These are phyloP conservation scores for Blastobotrys parvus DNA, from an alignment of 805 yeast genomes.

Conservation along the genomic window DNA sequence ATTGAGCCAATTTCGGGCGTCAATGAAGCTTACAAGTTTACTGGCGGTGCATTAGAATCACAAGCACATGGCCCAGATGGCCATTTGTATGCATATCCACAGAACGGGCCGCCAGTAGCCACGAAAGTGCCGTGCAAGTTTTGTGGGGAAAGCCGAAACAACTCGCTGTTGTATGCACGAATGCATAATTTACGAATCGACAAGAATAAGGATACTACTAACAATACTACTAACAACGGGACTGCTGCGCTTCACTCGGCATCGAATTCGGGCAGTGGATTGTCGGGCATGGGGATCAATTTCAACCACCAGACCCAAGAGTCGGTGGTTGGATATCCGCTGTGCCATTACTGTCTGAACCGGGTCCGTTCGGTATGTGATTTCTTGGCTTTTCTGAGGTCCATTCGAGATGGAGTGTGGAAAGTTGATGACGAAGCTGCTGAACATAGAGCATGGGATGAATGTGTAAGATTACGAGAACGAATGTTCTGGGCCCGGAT, in stretches of 20 bases:
- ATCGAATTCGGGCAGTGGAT: slow-evolving; percentile 4
- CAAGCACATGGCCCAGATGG: slow-evolving; percentile 1
- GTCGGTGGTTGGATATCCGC: slow-evolving; percentile 41
- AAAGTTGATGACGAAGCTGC: slow-evolving; percentile 39
- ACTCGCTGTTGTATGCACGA: slow-evolving; percentile 67
- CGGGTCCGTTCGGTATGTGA: slow-evolving; percentile 79
- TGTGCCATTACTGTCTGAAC: slow-evolving; percentile 75
- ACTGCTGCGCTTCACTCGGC: not conserved
- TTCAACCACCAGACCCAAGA: slow-evolving; percentile 18
- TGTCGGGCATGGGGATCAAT: not conserved
- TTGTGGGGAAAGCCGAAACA: slow-evolving; percentile 73
- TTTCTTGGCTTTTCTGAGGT: slow-evolving; percentile 65
- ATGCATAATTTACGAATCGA: slow-evolving; percentile 50
- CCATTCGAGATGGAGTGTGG: slow-evolving; percentile 53
- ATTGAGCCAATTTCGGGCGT: slow-evolving; percentile 83
- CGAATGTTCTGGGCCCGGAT: slow-evolving; percentile 77
- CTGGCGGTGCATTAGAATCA: not conserved
- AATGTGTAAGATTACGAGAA: slow-evolving; percentile 52
- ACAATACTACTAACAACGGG: not conserved
- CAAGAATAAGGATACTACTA: slow-evolving; percentile 7
- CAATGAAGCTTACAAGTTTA: slow-evolving; percentile 52
- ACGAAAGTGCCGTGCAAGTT: slow-evolving; percentile 67
- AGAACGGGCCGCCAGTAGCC: slow-evolving; percentile 60
- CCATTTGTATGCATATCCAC: slow-evolving; percentile 35
- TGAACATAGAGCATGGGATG: slow-evolving; percentile 51